Evolutionary conservation across 148 eudicot species (phyloP), one percentile per base, ranked within the genome.

Genomic region (Cornus kousa): DNA sequence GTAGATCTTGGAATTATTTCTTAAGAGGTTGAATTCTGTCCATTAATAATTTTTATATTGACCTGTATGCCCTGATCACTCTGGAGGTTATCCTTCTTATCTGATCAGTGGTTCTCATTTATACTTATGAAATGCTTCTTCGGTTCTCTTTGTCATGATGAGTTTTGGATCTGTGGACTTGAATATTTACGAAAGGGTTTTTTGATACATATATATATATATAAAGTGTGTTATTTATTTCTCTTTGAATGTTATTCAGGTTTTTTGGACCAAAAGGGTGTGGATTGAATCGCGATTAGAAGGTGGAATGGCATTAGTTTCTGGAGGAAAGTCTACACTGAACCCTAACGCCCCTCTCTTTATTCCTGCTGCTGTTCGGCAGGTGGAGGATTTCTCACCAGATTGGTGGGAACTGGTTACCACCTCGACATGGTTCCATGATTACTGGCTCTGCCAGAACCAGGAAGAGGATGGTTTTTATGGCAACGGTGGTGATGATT

Each of bases 291-390:
- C 37, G 37, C 3, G 66, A 53, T 80, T 6, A n/a, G n/a, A n/a
- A n/a, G 74, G 50, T n/a, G 84, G 82, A 71, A 93, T 95, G 99
- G 92, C 99, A 67, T 76, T 91, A 65, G 91, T 91, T 40, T 87
- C 94, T 23, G 92, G 92, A 62, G 85, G 87, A 82, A 82, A 88
- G 77, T 96, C 99, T 23, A 85, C 89, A 3, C 82, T 96, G 87
- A 96, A 93, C 78, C 99, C 99, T 16, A 93, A 96, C 74, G 99
- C 99, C 4, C 98, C 99, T 3, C 85, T 91, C 67, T 96, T 86
- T 83, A 86, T 96, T 77, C 99, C 99, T 23, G 90, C 98, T 50
- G 92, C 91, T 7, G 83, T 93, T 69, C 91, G 95, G 67, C 94
- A 87, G 76, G 97, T 96, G 74, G 99, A 92, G 81, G 98, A 96